Conservation (phyloP, 2,329 filamentous ascomycete species). For the Fusarium veterinarium region DNA sequence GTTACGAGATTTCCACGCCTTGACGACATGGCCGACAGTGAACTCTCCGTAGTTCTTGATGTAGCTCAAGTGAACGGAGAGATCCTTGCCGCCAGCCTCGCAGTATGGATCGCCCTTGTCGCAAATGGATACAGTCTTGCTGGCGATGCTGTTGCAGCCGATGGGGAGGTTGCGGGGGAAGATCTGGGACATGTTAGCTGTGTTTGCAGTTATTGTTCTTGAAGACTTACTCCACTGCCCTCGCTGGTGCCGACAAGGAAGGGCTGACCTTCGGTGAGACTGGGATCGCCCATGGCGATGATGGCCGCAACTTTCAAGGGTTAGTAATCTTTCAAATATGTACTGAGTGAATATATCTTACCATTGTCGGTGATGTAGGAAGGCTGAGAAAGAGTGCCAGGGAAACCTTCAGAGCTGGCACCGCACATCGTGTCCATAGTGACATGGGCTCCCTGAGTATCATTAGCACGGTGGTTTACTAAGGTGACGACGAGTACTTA, state of each 20-base stretch:
- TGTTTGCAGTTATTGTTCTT: background rate
- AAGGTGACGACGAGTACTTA: background rate
- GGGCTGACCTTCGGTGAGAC: slow-evolving; percentile 17
- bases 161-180: slow-evolving; percentile 18
- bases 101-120: slow-evolving; percentile 33
- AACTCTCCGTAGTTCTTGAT: slow-evolving; percentile 36
- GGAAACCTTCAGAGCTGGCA: slow-evolving; percentile 23
- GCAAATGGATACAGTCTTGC: slow-evolving; percentile 33
- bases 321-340: background rate
- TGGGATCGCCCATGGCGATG: slow-evolving; percentile 30
- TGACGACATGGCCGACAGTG: slow-evolving; percentile 46
- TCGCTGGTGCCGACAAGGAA: slow-evolving; percentile 27
- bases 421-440: slow-evolving; percentile 24
- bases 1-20: slow-evolving; percentile 15
- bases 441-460: slow-evolving; percentile 22
- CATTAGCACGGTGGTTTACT: background rate
- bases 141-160: slow-evolving; percentile 14
- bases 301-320: background rate
- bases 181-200: slow-evolving; percentile 16
- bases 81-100: slow-evolving; percentile 22
- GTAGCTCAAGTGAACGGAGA: slow-evolving; percentile 31
- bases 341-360: background rate
- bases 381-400: background rate
- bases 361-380: background rate
- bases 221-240: slow-evolving; percentile 24